A percentile compares a stretch with the other conserved stretches of the same genome.
Evolutionary conservation across 495 filamentous ascomycete species (phyloP).

Genomic region (Xanthoparmelia taractica): DNA sequence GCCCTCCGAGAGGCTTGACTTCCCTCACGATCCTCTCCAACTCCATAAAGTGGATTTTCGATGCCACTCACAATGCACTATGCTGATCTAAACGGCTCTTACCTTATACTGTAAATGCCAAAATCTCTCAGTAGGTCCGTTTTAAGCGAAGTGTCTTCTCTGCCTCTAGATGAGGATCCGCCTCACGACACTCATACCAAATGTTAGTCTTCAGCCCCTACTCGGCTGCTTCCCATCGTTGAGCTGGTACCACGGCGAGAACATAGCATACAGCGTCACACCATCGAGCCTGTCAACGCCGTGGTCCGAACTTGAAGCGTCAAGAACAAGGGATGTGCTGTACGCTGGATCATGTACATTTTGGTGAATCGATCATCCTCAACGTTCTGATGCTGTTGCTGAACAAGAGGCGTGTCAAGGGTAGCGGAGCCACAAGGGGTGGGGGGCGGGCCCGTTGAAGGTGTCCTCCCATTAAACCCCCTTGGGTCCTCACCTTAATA

Average conservation of each 20-base stretch:
- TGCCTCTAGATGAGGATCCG: too few species aligned
- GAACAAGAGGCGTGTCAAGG: not conserved
- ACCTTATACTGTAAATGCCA: not conserved
- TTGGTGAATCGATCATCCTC: not conserved
- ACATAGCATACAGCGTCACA: not conserved
- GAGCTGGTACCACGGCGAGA: not conserved
- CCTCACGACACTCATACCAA: not conserved
- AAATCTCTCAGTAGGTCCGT: not conserved
- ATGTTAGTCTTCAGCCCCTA: not conserved
- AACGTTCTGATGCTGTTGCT: not conserved
- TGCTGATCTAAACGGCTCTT: not conserved
- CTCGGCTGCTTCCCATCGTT: not conserved
- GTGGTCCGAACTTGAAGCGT: not conserved
- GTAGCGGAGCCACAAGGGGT: not conserved
- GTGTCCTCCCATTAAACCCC: slow-evolving; percentile 2
- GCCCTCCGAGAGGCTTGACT: not conserved
- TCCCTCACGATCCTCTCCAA: not conserved
- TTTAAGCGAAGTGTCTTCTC: not conserved
- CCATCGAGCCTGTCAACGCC: not conserved
- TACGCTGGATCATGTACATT: not conserved
- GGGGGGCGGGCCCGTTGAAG: not conserved
- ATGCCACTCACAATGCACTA: not conserved
- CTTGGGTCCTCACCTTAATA: slow-evolving; percentile 2
- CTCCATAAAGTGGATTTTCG: not conserved
- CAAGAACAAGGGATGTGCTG: not conserved